Percentiles rank a stretch among this genome's conserved stretches.
phyloP scores from a whole-genome alignment of 108 stramenopile genomes.

The Epithemia pelagica region DNA sequence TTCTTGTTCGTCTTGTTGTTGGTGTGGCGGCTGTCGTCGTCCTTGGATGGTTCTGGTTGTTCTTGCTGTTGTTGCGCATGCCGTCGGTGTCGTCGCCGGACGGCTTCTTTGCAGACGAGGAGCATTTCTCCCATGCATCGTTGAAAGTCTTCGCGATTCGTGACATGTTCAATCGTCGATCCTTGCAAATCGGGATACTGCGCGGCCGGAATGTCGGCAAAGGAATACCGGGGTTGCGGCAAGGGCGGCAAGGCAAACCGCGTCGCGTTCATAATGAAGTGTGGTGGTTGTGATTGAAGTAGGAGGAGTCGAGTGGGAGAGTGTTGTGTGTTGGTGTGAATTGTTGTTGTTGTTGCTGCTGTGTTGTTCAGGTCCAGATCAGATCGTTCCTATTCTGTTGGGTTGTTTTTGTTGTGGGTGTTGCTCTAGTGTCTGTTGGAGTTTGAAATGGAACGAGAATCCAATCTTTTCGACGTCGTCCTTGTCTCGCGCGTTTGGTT shows the following conservation, averaged over 20 bases:
- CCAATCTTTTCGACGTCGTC: too few relatives aligned
- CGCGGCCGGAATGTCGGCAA: conserved; percentile 44
- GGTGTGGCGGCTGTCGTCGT: neutral
- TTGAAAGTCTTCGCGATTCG: conserved; percentile 53
- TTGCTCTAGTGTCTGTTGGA: too few relatives aligned
- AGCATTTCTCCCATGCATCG: conserved; percentile 84
- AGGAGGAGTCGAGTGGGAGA: too few relatives aligned
- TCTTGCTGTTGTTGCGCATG: too few relatives aligned
- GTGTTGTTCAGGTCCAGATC: too few relatives aligned
- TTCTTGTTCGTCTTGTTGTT: neutral
- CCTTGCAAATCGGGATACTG: conserved; percentile 34
- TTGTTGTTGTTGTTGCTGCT: too few relatives aligned
- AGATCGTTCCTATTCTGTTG: too few relatives aligned
- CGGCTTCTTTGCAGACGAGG: conserved; percentile 82
- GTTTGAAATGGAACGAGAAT: too few relatives aligned
- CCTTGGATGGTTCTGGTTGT: conserved; percentile 5
- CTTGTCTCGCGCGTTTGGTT: too few relatives aligned
- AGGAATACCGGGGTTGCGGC: conserved; percentile 56
- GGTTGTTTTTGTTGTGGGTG: too few relatives aligned
- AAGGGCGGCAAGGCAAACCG: conserved; percentile 59
- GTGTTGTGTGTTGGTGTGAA: too few relatives aligned
- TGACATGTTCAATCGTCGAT: conserved; percentile 54
- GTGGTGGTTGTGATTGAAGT: too few relatives aligned
- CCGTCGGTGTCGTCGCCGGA: conserved; percentile 39
- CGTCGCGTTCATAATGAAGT: conserved; percentile 39